Conservation (phyloP, 768 basidiomycete genomes). For the Tylopilus felleus region DNA sequence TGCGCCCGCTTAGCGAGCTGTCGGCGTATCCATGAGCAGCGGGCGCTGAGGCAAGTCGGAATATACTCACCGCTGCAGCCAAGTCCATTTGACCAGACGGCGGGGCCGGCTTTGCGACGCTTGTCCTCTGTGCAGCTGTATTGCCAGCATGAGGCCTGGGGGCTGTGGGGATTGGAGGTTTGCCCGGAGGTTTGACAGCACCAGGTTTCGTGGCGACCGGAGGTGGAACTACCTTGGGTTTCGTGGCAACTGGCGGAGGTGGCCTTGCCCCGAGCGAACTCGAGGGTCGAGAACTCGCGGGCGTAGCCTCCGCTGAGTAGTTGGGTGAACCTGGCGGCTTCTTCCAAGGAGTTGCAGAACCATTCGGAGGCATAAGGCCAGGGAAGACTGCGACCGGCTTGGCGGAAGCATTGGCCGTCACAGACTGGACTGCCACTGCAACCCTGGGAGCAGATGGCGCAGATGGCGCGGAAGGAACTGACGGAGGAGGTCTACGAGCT, state of each 20-base stretch:
- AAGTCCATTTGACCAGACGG: conserved; percentile 70
- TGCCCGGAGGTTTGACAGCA: conserved; percentile 47
- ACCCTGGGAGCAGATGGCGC: conserved; percentile 35
- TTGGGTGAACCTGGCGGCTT: conserved; percentile 44
- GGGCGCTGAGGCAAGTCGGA: neutral
- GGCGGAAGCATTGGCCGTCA: conserved; percentile 58
- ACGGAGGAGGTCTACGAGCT: conserved; percentile 42
- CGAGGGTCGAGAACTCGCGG: conserved; percentile 47
- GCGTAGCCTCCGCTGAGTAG: conserved; percentile 37
- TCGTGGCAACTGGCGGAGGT: conserved; percentile 59
- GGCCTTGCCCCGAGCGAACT: conserved; percentile 49
- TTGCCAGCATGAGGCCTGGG: conserved; percentile 43
- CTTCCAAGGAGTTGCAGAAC: conserved; percentile 73
- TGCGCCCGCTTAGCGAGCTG: conserved; percentile 81
- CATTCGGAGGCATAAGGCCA: conserved; percentile 66
- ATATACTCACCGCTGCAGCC: conserved; percentile 68
- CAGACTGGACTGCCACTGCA: conserved; percentile 38
- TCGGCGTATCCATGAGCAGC: conserved; percentile 3
- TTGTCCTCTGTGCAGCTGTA: conserved; percentile 38
- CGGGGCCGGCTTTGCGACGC: conserved; percentile 40
- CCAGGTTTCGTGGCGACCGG: conserved; percentile 54
- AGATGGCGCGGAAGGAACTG: conserved; percentile 36
- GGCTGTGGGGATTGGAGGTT: conserved; percentile 62
- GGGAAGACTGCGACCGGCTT: conserved; percentile 84
- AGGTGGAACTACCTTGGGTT: conserved; percentile 63